Conservation (phyloP, 306 rosid genomes). For the Casuarina glauca region DNA sequence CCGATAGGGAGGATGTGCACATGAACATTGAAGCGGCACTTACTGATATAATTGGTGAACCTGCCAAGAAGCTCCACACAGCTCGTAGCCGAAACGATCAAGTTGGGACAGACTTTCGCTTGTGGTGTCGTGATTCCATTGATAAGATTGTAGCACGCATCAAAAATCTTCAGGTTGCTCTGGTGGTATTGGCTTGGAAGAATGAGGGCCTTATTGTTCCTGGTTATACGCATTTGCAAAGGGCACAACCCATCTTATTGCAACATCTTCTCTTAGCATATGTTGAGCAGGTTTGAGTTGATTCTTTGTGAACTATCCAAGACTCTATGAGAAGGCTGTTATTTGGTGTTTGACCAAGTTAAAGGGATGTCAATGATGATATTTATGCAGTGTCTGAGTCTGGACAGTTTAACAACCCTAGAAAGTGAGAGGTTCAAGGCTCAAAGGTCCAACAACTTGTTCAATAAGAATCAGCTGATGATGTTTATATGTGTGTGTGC, state of each 20-base stretch:
- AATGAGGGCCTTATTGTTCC: slow-evolving; percentile 85
- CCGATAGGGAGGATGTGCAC: slow-evolving; percentile 92
- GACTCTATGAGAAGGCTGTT: not conserved
- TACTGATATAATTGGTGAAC: slow-evolving; percentile 88
- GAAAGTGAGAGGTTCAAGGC: too few relatives aligned
- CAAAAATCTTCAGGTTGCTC: slow-evolving; percentile 63
- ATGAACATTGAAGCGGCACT: slow-evolving; percentile 98
- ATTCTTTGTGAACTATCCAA: not conserved
- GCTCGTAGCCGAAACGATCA: slow-evolving; percentile 95
- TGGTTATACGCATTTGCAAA: slow-evolving; percentile 89
- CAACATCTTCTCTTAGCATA: slow-evolving; percentile 85
- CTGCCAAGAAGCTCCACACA: slow-evolving; percentile 94
- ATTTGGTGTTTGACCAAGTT: not conserved
- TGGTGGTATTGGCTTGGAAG: slow-evolving; percentile 57
- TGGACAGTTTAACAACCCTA: too few relatives aligned
- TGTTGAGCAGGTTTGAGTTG: slow-evolving; percentile 78
- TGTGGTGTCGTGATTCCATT: slow-evolving; percentile 92
- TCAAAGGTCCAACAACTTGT: too few relatives aligned
- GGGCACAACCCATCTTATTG: slow-evolving; percentile 88
- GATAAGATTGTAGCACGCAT: slow-evolving; percentile 57
- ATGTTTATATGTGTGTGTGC: not conserved
- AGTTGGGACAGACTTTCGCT: slow-evolving; percentile 67
- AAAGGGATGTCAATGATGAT: not conserved
- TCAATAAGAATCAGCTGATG: not conserved
- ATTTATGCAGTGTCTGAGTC: not conserved